Evolutionary conservation across 176 grass and related monocot genomes (phyloP), one percentile per base, ranked within the genome.

Genomic region (Avena insularis): DNA sequence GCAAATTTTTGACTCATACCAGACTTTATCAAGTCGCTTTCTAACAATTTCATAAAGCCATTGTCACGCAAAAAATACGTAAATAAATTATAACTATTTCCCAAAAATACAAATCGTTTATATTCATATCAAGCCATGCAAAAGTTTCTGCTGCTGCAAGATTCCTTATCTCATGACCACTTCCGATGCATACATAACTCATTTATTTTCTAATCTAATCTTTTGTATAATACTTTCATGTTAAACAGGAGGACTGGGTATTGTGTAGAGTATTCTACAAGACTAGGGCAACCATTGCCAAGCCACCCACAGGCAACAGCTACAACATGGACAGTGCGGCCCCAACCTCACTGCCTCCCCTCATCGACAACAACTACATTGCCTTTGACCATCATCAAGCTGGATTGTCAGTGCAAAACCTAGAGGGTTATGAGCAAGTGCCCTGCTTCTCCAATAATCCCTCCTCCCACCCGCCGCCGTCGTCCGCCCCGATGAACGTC

Each of bases 361-460:
- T 96, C 31, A 48, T 91, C n/a, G 96, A 98, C 90, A 91, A 89
- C 38, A 91, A 89, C 47, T 92, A 88, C 86, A 93, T 96, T 85
- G 89, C 85, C 53, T 94, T 96, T 84, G 88, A 90, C 67, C 92
- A 90, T 27, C 66, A 66, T 27, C 66, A 66, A 66, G 63, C 85
- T 61, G 49, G 82, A 20, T 19, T 55, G 13, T 21, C 84, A 20
- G 82, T 75, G 82, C 71, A 90, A 76, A 91, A 86, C 88, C 80
- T 94, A 81, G 92, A 93, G 78, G 90, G 84, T 64, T 93, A 91
- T 35, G 86, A 86, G 92, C 93, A 95, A 92, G 91, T 98, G 90
- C 70, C 96, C 96, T 98, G 93, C 96, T 95, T 98, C 93, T 94
- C 96, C 93, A 92, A 84, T 80, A 86, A 88, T 72, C 86, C 88